phyloP scores from a whole-genome alignment of 768 basidiomycete species.

The Suillus hirtellus region DNA sequence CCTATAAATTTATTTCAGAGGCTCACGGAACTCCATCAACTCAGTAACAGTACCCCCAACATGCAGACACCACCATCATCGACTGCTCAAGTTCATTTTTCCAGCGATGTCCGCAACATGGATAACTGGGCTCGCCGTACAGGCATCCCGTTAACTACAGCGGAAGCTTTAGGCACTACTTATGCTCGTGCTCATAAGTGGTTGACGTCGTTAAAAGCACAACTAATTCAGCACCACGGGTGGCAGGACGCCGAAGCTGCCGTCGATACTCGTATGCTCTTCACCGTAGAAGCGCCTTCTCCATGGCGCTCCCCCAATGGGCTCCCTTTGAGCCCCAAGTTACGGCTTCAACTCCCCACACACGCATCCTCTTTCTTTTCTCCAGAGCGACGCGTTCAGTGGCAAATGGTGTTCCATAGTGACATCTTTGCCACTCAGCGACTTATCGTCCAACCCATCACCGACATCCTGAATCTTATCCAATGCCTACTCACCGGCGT shows the following conservation, averaged over 20 bases:
- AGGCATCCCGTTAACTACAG: constrained; percentile 78
- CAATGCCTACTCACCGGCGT: constrained; percentile 75
- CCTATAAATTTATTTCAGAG: constrained; percentile 28
- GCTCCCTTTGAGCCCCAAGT: constrained; percentile 73
- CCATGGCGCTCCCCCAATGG: constrained; percentile 78
- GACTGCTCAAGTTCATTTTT: constrained; percentile 70
- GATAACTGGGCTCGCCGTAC: constrained; percentile 82
- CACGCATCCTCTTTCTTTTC: constrained; percentile 86
- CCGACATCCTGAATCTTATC: constrained; percentile 65
- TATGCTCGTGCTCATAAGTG: constrained; percentile 82
- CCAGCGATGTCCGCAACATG: constrained; percentile 78
- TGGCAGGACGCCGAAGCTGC: constrained; percentile 63
- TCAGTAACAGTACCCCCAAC: constrained; percentile 8
- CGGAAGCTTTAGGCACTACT: constrained; percentile 76
- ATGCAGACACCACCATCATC: constrained; percentile 38
- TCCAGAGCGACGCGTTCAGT: constrained; percentile 79
- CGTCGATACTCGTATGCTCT: constrained; percentile 70
- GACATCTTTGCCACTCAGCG: constrained; percentile 73
- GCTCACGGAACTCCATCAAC: background rate
- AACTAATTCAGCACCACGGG: constrained; percentile 66
- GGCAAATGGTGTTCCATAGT: constrained; percentile 88
- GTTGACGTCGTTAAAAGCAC: constrained; percentile 60
- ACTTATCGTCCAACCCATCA: constrained; percentile 66
- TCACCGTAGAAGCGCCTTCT: constrained; percentile 75
- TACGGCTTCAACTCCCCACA: constrained; percentile 71